Percentiles rank a stretch among this genome's conserved stretches.
Evolutionary conservation across 2,329 filamentous ascomycete species (phyloP).

Genomic region (Trichoderma hamatum): DNA sequence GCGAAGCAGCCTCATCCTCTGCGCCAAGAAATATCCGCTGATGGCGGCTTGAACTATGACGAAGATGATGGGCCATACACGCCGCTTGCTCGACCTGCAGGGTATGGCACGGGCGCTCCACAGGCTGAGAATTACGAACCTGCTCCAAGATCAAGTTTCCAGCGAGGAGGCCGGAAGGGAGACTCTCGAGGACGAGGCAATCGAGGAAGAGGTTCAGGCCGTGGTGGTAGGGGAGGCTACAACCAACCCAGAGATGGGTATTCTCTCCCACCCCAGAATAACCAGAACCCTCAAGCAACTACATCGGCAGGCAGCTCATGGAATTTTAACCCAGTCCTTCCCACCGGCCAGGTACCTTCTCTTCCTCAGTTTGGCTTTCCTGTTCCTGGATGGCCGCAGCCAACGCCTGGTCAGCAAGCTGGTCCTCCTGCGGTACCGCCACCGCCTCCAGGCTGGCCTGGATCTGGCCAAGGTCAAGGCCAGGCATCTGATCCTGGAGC

Average conservation of each 20-base stretch:
- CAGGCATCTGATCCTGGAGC: conserved; percentile 43
- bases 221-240: conserved; percentile 45
- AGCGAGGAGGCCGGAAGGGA: conserved; percentile 49
- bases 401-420: conserved; percentile 34
- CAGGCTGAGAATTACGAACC: conserved; percentile 46
- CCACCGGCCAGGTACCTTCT: conserved; percentile 30
- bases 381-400: conserved; percentile 48
- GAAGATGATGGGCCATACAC: conserved; percentile 73
- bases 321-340: conserved; percentile 24
- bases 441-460: conserved; percentile 41
- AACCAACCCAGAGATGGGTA: conserved; percentile 44
- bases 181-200: conserved; percentile 50
- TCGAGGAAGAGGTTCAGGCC: conserved; percentile 47
- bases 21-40: conserved; percentile 44
- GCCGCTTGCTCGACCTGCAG: conserved; percentile 68
- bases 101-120: conserved; percentile 57
- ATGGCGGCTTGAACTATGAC: conserved; percentile 65
- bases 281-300: conserved; percentile 38
- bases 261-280: conserved; percentile 44
- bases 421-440: conserved; percentile 39
- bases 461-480: conserved; percentile 39
- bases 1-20: conserved; percentile 46
- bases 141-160: conserved; percentile 37
- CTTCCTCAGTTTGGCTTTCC: conserved; percentile 48
- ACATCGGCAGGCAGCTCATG: conserved; percentile 30